Evolutionary conservation across 768 basidiomycete species (phyloP), one percentile per base, ranked within the genome.

Genomic region (Xerocomellus amylosporus): DNA sequence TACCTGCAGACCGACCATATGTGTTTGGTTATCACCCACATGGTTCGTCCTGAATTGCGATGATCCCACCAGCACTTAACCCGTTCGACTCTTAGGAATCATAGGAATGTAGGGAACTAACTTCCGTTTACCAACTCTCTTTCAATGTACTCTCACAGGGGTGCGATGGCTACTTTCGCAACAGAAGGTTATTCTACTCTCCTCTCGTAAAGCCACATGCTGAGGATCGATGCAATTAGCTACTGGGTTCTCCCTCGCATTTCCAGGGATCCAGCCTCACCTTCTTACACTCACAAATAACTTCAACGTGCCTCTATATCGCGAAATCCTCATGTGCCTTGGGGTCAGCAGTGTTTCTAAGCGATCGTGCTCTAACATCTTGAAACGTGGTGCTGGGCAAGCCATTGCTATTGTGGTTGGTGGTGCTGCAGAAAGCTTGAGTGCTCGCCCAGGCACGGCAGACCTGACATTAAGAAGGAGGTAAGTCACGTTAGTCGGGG

Each of bases 11-110:
- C 69, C 77, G 94, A 58, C 87, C 91, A 19, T 99, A 99, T 73
- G 82, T 99, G 14, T 99, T 99, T 72, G 97, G 96, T 8, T 98
- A 98, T 71, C 97, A 99, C 71, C 97, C 97, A 17, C 97, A 99
- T 72, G 97, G 95, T 87, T 55, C 33, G 81, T 67, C 43, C 51
- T 40, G 31, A 10, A 20, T 8, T 20, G n/a, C 1, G 17, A 5
- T 55, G 34, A 20, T 55, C 28, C 42, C 40, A 4, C 14, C 20
- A 24, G 1, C 12, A 4, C 40, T 57, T 66, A 13, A 64, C 50
- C 41, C 9, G 7, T n/a, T 44, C 15, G 8, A 39, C 43, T 53
- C 12, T 57, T 60, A 94, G 92, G 94, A 38, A 98, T 99, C 60
- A 98, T 99, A 69, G 95, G 96, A 63, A 98, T 97, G 94, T 96